Percentiles rank a stretch among this genome's conserved stretches.
Evolutionary conservation across 345 rosid species (phyloP).

Genomic region (Melaleuca alternifolia): DNA sequence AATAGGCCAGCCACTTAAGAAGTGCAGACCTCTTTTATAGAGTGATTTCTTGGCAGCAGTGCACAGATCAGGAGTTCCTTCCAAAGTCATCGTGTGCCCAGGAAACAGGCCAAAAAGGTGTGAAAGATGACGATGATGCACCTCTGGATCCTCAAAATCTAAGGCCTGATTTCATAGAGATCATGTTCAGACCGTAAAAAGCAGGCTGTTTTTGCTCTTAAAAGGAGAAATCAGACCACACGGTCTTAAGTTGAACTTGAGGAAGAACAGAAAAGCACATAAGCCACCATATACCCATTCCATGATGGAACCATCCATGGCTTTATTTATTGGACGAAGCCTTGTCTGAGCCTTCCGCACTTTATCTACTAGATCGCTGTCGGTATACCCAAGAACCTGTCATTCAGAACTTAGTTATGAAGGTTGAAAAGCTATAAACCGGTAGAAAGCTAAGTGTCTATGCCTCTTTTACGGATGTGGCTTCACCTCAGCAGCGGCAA

Average conservation of each 20-base stretch:
- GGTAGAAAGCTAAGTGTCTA: background rate
- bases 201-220: background rate
- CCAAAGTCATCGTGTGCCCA: conserved; percentile 68
- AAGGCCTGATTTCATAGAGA: conserved; percentile 28
- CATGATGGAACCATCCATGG: conserved; percentile 85
- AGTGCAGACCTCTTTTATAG: conserved; percentile 56
- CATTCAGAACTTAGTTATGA: background rate
- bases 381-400: conserved; percentile 52
- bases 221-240: background rate
- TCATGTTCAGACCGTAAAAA: background rate
- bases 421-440: background rate
- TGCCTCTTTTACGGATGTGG: background rate
- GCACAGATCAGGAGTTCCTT: conserved; percentile 61
- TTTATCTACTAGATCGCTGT: conserved; percentile 42
- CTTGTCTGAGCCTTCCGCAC: conserved; percentile 52
- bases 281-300: conserved; percentile 57
- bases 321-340: conserved; percentile 58
- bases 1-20: background rate
- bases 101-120: conserved; percentile 93
- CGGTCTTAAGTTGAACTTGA: background rate
- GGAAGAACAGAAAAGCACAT: background rate
- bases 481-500: conserved; percentile 77
- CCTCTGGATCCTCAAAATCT: conserved; percentile 79
- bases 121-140: conserved; percentile 77
- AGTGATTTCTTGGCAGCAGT: conserved; percentile 68